phyloP scores from a whole-genome alignment of 2,329 filamentous ascomycete genomes.

The Epichloe uncinata region DNA sequence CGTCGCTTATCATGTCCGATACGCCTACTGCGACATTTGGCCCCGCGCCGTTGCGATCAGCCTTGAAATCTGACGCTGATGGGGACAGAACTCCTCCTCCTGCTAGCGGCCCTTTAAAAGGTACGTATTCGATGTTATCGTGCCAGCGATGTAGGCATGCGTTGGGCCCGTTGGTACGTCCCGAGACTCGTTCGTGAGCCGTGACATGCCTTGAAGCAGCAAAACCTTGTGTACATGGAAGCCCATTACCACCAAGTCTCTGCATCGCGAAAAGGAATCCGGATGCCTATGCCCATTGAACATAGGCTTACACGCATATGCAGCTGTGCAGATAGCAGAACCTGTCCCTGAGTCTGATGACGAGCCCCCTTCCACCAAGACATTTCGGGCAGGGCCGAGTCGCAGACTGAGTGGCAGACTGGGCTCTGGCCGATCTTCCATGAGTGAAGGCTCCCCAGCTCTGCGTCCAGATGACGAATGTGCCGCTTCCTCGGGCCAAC shows the following conservation, averaged over 20 bases:
- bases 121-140: constrained; percentile 14
- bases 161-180: neutral
- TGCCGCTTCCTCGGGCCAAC: constrained; percentile 9
- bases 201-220: neutral
- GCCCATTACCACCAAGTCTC: neutral
- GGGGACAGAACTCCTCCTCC: constrained; percentile 21
- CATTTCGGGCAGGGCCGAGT: constrained; percentile 19
- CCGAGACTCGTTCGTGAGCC: neutral
- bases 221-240: neutral
- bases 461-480: constrained; percentile 17
- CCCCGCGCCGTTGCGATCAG: constrained; percentile 25
- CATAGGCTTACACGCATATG: constrained; percentile 12
- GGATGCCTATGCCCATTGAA: neutral
- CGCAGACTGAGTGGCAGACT: constrained; percentile 22
- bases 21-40: constrained; percentile 11
- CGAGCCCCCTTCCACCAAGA: constrained; percentile 17
- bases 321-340: constrained; percentile 46
- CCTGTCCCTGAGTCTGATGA: constrained; percentile 26
- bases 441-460: constrained; percentile 20
- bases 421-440: constrained; percentile 32
- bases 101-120: constrained; percentile 27
- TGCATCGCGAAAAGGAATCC: neutral
- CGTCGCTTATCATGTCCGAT: constrained; percentile 14
- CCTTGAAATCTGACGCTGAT: constrained; percentile 31
- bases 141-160: neutral